Evolutionary conservation across 495 filamentous ascomycete genomes (phyloP).

Genomic region (Diplogelasinospora grovesii): DNA sequence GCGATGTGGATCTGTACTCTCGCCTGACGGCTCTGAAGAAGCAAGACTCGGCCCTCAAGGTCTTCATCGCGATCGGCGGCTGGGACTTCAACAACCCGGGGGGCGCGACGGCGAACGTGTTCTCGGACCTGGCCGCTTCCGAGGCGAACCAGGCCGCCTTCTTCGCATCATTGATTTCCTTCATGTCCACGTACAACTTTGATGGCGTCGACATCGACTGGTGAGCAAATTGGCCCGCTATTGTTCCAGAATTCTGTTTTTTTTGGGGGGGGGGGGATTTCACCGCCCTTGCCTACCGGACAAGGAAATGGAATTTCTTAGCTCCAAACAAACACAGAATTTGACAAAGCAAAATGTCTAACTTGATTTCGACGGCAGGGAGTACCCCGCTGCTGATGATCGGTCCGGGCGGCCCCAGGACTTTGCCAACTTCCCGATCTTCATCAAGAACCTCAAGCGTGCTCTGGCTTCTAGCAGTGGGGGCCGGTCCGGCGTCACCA

Average conservation of each 20-base stretch:
- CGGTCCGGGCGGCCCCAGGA: constrained; percentile 30
- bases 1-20: not conserved
- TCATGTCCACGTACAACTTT: constrained; percentile 13
- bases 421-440: constrained; percentile 28
- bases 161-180: constrained; percentile 9
- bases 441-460: constrained; percentile 8
- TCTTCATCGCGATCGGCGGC: constrained; percentile 36
- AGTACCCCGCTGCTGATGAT: constrained; percentile 40
- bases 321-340: too few species aligned
- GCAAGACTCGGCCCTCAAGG: constrained; percentile 33
- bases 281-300: too few species aligned
- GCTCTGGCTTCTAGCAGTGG: too few species aligned
- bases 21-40: constrained; percentile 26
- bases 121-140: constrained; percentile 15
- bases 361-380: too few species aligned
- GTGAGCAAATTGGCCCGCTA: too few species aligned
- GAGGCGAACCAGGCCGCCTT: constrained; percentile 14
- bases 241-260: too few species aligned
- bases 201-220: constrained; percentile 52
- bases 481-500: constrained; percentile 7
- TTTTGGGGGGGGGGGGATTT: too few species aligned
- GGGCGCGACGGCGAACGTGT: constrained; percentile 13
- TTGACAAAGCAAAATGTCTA: too few species aligned
- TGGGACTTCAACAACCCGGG: constrained; percentile 38
- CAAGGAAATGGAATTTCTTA: too few species aligned